Evolutionary conservation across 73 alveolate species (phyloP), one percentile per base, ranked within the genome.

Genomic region (Paramecium sonneborni): DNA sequence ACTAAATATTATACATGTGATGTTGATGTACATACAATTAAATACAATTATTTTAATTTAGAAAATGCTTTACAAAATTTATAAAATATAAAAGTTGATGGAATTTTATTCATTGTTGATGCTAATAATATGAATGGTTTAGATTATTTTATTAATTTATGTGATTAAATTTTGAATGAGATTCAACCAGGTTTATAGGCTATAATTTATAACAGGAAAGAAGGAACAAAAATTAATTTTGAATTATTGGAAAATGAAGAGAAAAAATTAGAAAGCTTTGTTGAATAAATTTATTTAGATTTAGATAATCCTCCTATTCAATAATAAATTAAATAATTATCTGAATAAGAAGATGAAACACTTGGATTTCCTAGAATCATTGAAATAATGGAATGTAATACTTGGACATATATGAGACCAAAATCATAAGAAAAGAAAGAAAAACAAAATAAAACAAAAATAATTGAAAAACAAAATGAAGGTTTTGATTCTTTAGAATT

Each of bases 351-450:
- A 0, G 86, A 72, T 12, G 84, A 62, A 62, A 62, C 84, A 0
- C 84, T 62, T 62, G 86, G 86, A 35, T 72, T 72, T 35, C 35
- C 55, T n/a, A 72, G 86, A 34, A 41, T 72, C 14, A 35, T 72
- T 8, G 86, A 72, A 35, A 38, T 72, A 12, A 35, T 72, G 37
- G 86, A 72, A 72, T 72, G 86, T 18, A 72, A 72, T 15, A 35
- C 55, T 28, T 72, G 86, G 86, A 72, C 86, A 12, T 20, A 37
- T 5, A 72, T 72, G 86, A 72, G 55, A 35, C 86, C 86, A 6
- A 72, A 72, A 38, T 6, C 9, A 6, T 72, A 12, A 7, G 21
- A 72, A 34, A 32, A 28, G 84, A 32, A 62, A 12, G 44, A 62
- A 14, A 12, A 62, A 24, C 6, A 1, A 23, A 62, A n/a, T 2